phyloP scores from a whole-genome alignment of 768 basidiomycete species.

The Xerocomellus amylosporus region DNA sequence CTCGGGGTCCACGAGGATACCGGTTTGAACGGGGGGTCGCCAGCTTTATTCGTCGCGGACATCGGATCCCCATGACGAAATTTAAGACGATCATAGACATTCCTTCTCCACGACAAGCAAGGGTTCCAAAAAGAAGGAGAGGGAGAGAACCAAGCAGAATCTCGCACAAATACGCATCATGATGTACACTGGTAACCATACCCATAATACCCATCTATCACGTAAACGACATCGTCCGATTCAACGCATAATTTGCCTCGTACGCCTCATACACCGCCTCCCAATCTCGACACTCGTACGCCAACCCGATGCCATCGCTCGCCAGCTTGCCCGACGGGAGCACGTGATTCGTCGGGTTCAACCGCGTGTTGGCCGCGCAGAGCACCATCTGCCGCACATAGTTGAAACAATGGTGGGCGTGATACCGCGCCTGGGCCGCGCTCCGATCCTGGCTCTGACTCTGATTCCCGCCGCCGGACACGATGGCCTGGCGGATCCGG shows the following conservation, averaged over 20 bases:
- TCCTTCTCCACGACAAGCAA: neutral
- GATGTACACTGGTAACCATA: neutral
- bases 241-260: constrained; percentile 20
- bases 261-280: constrained; percentile 20
- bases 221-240: constrained; percentile 15
- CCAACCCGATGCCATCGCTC: constrained; percentile 22
- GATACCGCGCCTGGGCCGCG: constrained; percentile 1
- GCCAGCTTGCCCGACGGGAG: constrained; percentile 8
- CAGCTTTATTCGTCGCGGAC: neutral
- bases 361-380: constrained; percentile 34
- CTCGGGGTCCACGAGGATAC: neutral
- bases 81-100: no score
- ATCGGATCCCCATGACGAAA: neutral
- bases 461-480: neutral
- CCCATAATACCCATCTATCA: neutral
- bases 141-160: neutral
- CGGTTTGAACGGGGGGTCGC: neutral
- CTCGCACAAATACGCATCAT: neutral
- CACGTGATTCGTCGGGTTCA: constrained; percentile 26
- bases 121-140: neutral
- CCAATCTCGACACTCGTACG: constrained; percentile 25
- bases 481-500: constrained; percentile 31
- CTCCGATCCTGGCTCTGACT: neutral
- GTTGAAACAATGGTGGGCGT: constrained; percentile 38
- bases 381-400: constrained; percentile 39